Conservation (phyloP, 139 green algal genomes). For the Edaphochlamys debaryana region DNA sequence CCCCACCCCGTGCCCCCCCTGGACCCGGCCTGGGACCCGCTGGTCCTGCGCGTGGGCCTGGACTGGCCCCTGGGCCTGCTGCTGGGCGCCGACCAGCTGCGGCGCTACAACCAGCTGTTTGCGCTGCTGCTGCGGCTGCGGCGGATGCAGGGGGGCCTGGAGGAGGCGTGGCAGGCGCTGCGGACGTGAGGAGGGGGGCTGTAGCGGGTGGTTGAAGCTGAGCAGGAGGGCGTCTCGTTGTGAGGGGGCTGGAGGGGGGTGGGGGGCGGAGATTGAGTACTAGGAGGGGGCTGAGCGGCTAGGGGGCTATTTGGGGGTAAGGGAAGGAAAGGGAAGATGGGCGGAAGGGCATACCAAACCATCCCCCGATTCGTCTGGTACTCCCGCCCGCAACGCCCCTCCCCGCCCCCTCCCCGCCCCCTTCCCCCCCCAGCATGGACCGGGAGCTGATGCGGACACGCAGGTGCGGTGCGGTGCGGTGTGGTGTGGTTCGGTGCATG, state of each 20-base stretch:
- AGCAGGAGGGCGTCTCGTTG: too few species aligned
- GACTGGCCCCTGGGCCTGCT: slow-evolving; percentile 90
- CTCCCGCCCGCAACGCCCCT: too few species aligned
- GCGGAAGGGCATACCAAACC: too few species aligned
- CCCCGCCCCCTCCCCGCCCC: too few species aligned
- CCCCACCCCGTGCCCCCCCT: slow-evolving; percentile 59
- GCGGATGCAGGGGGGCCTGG: slow-evolving; percentile 76
- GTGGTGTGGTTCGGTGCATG: neutral
- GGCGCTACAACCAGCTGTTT: slow-evolving; percentile 85
- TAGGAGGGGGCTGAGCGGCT: too few species aligned
- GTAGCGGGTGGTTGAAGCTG: too few species aligned
- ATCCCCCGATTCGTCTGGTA: too few species aligned
- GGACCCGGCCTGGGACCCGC: slow-evolving; percentile 80
- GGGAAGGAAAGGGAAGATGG: too few species aligned
- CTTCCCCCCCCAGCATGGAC: slow-evolving; percentile 25
- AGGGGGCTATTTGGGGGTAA: too few species aligned
- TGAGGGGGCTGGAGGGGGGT: too few species aligned
- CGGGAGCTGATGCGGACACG: neutral
- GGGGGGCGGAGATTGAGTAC: too few species aligned
- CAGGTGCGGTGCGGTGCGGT: slow-evolving; percentile 18
- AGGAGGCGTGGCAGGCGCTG: slow-evolving; percentile 72
- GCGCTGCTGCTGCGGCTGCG: slow-evolving; percentile 85
- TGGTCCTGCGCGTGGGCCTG: slow-evolving; percentile 75
- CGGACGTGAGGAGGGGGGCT: neutral
- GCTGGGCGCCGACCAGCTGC: slow-evolving; percentile 66